Base-by-base conservation (phyloP, 345 rosid genomes). In the Atalantia buxifolia region DNA sequence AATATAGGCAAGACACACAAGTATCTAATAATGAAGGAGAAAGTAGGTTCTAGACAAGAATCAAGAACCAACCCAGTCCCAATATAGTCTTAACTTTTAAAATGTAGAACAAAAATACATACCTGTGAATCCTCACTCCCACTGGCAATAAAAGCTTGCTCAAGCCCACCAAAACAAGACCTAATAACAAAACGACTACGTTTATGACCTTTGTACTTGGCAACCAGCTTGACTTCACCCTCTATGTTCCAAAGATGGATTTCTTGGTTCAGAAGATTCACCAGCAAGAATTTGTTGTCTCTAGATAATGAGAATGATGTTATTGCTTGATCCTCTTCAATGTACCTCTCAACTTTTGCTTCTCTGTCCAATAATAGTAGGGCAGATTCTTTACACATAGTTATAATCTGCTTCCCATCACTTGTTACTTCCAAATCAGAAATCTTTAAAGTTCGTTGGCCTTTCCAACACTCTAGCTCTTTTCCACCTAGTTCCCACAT, bases 71-170 rank as follows among this genome's bases (percentile, higher is more conserved):
- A 60, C 50, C 9, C 22, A 60, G 5, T 14, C 36, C 76, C 45
- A 45, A 25, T 13, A 33, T 35, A 68, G 5, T 66, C 33, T 53
- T 64, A 57, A 12, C 50, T 27, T 8, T 38, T 6, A 19, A 76
- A 67, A 31, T 56, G 38, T 38, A 33, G 22, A 48, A 6, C 2
- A 19, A 24, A 77, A 48, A 63, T 72, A 74, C 79, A 61, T 85
- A 89, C 95, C 93, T 87, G 92, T 64, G 95, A 87, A 84, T 91
- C 93, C 85, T 91, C 92, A 55, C 95, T 91, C 30, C 95, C 95
- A 56, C 93, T 88, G 56, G 95, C 95, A 77, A 91, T 75, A 81
- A 89, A 91, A 25, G 93, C 86, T 81, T 91, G 82, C 50, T 81
- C 88, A 36, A 88, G 82, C 75, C 95, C 95, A 78, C 95, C 95